Base-by-base conservation (phyloP, 768 basidiomycete genomes). In the Hortiboletus flavorubellus region DNA sequence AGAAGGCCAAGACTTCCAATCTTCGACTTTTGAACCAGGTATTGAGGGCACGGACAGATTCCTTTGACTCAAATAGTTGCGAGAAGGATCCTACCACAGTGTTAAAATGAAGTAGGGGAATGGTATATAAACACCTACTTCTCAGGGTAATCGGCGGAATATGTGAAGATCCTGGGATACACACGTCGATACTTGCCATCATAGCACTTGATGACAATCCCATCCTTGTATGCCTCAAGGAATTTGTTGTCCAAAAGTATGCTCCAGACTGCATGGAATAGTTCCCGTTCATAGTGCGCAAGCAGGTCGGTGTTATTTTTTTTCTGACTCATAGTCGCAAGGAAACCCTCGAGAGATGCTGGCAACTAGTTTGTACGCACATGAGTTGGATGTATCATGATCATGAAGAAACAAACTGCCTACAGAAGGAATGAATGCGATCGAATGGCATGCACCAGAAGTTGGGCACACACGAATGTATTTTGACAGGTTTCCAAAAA, bases 241-340 rank as follows among this genome's bases (percentile, higher is more conserved):
- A 54, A 54, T 0, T 54, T 26, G 2, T 49, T 15, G 16, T 56
- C 54, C 0, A 61, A 9, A 1, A 61, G 18, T 2, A 43, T n/a
- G 0, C 15, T 18, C 57, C 57, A 59, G 1, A 55, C 23, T 0
- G 56, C 57, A 18, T 61, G 57, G 3, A 58, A 31, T 2, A 58
- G 14, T 6, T 59, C 51, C 0, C 37, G 38, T 23, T 59, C 55
- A 9, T 57, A 61, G 12, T 61, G 54, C 0, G 51, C 33, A 1
- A 54, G 34, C 0, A 54, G 1, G 8, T 54, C 41, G 0, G 41
- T 34, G 14, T 49, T 12, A 3, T 14, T 49, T 37, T 49, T 43
- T 29, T 8, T 4, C 6, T 2, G 37, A 38, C 5, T 38, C 16
- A 10, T 29, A 2, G 48, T 14, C 21, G 21, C 21, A 21, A 21